Conservation (phyloP, 106 monocot genomes). For the Alisma plantagoaquatica region DNA sequence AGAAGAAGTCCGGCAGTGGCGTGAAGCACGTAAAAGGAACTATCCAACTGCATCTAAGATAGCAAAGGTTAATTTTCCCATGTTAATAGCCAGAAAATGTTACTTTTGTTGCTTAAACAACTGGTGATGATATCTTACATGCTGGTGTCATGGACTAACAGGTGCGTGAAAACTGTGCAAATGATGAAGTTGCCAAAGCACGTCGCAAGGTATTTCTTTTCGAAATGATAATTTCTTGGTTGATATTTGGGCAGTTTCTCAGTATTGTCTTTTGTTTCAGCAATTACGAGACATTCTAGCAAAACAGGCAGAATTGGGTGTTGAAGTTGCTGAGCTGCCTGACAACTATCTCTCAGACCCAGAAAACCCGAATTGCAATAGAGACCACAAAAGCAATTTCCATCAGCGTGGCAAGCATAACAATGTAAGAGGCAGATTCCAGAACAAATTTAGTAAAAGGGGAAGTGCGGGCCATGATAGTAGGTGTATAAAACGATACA, state of each 20-base stretch:
- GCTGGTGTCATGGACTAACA: conserved; percentile 6
- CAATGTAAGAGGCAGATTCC: not conserved
- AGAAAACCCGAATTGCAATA: no score
- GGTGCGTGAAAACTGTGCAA: conserved; percentile 25
- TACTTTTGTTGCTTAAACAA: no score
- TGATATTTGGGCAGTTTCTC: not conserved
- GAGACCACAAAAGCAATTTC: conserved; percentile 13
- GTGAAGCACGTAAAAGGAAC: conserved; percentile 79
- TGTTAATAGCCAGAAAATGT: not conserved
- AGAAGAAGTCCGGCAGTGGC: conserved; percentile 65
- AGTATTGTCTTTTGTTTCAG: conserved; percentile 28
- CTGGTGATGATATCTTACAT: not conserved
- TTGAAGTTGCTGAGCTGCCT: conserved; percentile 86
- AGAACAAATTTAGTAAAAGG: conserved; percentile 25
- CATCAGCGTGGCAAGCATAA: not conserved
- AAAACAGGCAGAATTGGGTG: conserved; percentile 81
- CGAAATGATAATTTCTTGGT: not conserved
- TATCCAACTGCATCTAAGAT: conserved; percentile 54
- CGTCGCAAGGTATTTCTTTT: conserved; percentile 51
- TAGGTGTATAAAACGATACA: conserved; percentile 28
- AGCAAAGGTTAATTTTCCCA: conserved; percentile 26
- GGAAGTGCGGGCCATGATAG: conserved; percentile 21
- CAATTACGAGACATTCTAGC: conserved; percentile 80
- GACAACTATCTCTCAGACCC: conserved; percentile 39
- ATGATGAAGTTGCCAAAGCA: conserved; percentile 26